Evolutionary conservation across 108 stramenopile genomes (phyloP).

Genomic region (Schizochytrium sp.): DNA sequence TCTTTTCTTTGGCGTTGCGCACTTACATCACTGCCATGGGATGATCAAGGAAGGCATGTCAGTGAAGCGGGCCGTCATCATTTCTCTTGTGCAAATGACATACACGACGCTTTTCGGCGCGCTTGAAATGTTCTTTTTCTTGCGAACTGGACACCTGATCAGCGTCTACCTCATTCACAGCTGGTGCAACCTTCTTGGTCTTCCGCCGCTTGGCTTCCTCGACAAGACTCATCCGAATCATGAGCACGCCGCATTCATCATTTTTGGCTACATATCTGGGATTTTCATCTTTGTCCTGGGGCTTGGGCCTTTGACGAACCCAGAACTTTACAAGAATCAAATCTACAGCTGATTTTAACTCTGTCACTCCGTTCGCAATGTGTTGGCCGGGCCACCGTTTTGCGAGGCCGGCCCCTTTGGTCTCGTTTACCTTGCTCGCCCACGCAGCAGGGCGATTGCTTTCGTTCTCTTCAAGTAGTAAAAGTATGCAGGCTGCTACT

Average conservation of each 20-base stretch:
- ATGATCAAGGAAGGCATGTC: background rate
- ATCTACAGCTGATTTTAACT: background rate
- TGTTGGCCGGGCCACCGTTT: too few species aligned
- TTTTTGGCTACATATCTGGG: background rate
- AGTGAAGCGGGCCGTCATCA: background rate
- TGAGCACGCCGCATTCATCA: background rate
- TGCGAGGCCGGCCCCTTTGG: too few species aligned
- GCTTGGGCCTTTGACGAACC: background rate
- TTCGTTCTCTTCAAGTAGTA: too few species aligned
- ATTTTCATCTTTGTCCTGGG: background rate
- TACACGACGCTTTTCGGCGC: constrained; percentile 14
- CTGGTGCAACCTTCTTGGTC: background rate
- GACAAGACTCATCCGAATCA: background rate
- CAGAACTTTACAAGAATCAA: background rate
- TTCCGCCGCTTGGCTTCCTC: background rate
- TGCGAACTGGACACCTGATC: background rate
- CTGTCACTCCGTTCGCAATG: too few species aligned
- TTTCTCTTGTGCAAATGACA: background rate
- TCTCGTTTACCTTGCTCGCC: too few species aligned
- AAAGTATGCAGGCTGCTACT: too few species aligned
- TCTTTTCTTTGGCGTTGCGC: background rate
- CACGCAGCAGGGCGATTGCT: too few species aligned
- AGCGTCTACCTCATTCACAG: background rate
- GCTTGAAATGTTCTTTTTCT: background rate
- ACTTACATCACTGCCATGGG: background rate